phyloP scores from a whole-genome alignment of 2,329 filamentous ascomycete genomes.

The Diaporthe sp. region DNA sequence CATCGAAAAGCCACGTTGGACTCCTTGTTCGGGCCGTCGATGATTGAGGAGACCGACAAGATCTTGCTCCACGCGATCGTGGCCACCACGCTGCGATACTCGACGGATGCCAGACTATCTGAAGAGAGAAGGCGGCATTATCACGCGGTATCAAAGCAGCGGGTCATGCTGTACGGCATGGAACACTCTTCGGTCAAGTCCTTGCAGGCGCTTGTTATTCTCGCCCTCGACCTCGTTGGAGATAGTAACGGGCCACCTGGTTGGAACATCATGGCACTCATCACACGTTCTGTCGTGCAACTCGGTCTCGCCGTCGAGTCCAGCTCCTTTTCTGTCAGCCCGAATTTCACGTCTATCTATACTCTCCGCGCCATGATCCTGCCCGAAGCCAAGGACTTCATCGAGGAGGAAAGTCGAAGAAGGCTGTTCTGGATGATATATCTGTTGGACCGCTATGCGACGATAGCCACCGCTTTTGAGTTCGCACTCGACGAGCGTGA shows the following conservation, averaged over 20 bases:
- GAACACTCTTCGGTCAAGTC: slow-evolving; percentile 92
- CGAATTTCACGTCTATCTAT: slow-evolving; percentile 87
- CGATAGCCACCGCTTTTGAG: slow-evolving; percentile 91
- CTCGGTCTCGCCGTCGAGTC: slow-evolving; percentile 87
- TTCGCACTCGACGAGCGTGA: slow-evolving; percentile 91
- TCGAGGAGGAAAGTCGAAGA: slow-evolving; percentile 88
- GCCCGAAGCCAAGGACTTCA: slow-evolving; percentile 85
- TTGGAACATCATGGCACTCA: slow-evolving; percentile 91
- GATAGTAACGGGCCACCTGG: slow-evolving; percentile 91
- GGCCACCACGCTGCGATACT: slow-evolving; percentile 88
- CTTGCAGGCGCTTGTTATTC: slow-evolving; percentile 87
- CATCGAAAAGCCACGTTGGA: slow-evolving; percentile 87
- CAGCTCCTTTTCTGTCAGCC: slow-evolving; percentile 82
- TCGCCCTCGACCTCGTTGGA: slow-evolving; percentile 87
- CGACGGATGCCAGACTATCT: slow-evolving; percentile 79
- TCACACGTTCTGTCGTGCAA: slow-evolving; percentile 90
- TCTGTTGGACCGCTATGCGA: slow-evolving; percentile 89
- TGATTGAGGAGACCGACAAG: slow-evolving; percentile 83
- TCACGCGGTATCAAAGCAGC: slow-evolving; percentile 85
- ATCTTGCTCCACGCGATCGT: slow-evolving; percentile 91
- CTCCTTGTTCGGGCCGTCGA: slow-evolving; percentile 81
- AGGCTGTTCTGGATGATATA: slow-evolving; percentile 96
- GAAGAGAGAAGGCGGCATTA: slow-evolving; percentile 80
- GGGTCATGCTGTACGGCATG: slow-evolving; percentile 87
- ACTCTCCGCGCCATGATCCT: slow-evolving; percentile 88